Percentiles rank a stretch among this genome's conserved stretches.
Conservation (phyloP, 2,329 filamentous ascomycete species). For the Diaporthe ilicicola region DNA sequence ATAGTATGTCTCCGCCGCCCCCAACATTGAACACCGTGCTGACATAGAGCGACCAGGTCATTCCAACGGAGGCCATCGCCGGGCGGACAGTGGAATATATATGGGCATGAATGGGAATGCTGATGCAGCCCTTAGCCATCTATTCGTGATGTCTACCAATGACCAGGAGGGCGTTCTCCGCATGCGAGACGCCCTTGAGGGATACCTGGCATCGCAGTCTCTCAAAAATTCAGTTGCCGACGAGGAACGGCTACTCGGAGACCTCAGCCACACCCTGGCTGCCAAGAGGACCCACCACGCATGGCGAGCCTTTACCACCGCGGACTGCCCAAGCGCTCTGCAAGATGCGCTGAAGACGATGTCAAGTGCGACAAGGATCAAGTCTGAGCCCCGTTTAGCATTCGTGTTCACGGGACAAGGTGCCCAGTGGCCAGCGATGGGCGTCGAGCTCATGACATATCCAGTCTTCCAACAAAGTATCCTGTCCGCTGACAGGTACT, state of each 20-base stretch:
- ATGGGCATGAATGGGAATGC: background rate
- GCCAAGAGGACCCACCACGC: slow-evolving; percentile 22
- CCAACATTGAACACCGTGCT: background rate
- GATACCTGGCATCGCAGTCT: slow-evolving; percentile 8
- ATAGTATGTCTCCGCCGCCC: background rate
- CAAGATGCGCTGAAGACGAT: background rate
- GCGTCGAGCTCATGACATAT: slow-evolving; percentile 33
- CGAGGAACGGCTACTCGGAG: slow-evolving; percentile 7
- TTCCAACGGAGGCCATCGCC: background rate
- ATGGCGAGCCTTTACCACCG: slow-evolving; percentile 24
- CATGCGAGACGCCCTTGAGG: slow-evolving; percentile 2
- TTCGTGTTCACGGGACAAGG: slow-evolving; percentile 36
- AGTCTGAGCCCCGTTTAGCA: slow-evolving; percentile 25
- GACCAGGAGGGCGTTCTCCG: slow-evolving; percentile 26
- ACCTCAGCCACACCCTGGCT: slow-evolving; percentile 19
- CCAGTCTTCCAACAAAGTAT: slow-evolving; percentile 30
- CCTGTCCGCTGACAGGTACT: slow-evolving; percentile 26
- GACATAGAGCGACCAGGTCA: background rate
- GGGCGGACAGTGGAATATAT: slow-evolving; percentile 13
- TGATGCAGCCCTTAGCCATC: background rate
- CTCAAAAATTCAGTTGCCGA: background rate
- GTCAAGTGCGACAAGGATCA: background rate
- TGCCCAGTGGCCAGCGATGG: slow-evolving; percentile 38
- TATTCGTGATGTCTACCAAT: slow-evolving; percentile 26
- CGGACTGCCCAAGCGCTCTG: background rate